These are phyloP conservation scores for Pseudomonodictys pantanalensis DNA, from an alignment of 495 filamentous ascomycete genomes.

Conservation along the genomic window DNA sequence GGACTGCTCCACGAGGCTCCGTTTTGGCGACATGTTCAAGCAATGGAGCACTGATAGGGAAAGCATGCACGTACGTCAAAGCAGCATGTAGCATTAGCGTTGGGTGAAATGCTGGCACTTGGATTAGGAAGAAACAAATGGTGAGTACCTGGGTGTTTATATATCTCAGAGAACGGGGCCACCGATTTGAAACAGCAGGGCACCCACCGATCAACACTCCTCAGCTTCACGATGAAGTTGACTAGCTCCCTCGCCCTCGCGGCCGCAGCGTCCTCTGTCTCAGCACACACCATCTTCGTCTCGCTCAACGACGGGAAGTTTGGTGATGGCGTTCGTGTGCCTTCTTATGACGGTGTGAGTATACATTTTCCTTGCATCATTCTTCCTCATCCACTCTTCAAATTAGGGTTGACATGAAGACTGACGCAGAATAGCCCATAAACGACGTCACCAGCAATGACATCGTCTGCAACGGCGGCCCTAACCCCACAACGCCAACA, in stretches of 20 bases:
- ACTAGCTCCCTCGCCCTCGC: slow-evolving; percentile 12
- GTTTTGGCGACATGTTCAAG: no score
- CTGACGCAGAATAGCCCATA: slow-evolving; percentile 38
- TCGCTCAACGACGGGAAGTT: slow-evolving; percentile 49
- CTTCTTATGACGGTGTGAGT: not conserved
- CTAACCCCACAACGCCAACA: slow-evolving; percentile 29
- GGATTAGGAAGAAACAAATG: no score
- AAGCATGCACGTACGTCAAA: no score
- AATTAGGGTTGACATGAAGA: not conserved
- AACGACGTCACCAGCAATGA: slow-evolving; percentile 47
- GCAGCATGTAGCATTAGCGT: no score
- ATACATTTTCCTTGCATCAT: not conserved
- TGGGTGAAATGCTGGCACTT: no score
- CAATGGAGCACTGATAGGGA: no score
- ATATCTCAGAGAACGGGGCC: no score
- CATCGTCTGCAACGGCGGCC: slow-evolving; percentile 41
- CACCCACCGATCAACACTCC: not conserved
- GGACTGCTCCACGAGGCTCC: no score
- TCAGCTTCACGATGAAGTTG: slow-evolving; percentile 25
- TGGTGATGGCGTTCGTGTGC: slow-evolving; percentile 47
- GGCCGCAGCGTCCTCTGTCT: slow-evolving; percentile 25
- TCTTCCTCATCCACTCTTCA: not conserved
- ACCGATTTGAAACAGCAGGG: no score
- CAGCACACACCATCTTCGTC: slow-evolving; percentile 36
- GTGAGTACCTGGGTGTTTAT: no score